phyloP scores from a whole-genome alignment of 371 early-diverging fungal genomes.

The Choanephora cucurbitarum region DNA sequence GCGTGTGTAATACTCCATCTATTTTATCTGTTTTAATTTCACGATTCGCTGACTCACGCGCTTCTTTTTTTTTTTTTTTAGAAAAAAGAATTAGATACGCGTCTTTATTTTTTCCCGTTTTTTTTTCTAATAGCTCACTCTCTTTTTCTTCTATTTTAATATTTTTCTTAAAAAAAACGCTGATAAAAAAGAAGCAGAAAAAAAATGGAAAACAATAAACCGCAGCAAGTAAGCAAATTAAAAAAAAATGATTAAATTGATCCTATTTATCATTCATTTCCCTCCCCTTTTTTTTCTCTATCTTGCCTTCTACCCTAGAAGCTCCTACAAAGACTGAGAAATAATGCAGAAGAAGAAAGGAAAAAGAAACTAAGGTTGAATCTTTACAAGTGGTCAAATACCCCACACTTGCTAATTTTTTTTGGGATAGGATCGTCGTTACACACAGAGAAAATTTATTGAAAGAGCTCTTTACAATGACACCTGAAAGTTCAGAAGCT shows the following conservation, averaged over 20 bases:
- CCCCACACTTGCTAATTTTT: not conserved
- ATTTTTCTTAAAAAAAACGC: too few species aligned
- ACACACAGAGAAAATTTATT: constrained; percentile 35
- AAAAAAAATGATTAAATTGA: not conserved
- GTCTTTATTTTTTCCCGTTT: not conserved
- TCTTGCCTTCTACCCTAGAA: constrained; percentile 3
- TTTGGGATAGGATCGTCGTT: constrained; percentile 23
- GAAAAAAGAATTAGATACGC: not conserved
- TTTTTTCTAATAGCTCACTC: not conserved
- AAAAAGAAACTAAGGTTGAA: constrained; percentile 36
- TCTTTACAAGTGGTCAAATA: not conserved
- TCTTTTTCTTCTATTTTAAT: too few species aligned
- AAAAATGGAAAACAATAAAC: not conserved
- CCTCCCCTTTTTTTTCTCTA: too few species aligned
- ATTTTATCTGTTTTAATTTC: not conserved
- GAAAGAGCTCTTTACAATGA: constrained; percentile 43
- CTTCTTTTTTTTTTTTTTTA: not conserved
- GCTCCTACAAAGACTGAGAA: constrained; percentile 30
- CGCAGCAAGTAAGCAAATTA: not conserved
- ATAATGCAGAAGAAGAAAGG: constrained; percentile 34
- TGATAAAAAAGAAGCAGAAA: too few species aligned
- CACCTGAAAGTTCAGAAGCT: constrained; percentile 21
- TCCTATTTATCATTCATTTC: not conserved
- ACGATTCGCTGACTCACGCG: not conserved
- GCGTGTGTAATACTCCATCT: too few species aligned